Conservation (phyloP, 176 grass and related monocot species). For the Eremochloa ophiuroides region DNA sequence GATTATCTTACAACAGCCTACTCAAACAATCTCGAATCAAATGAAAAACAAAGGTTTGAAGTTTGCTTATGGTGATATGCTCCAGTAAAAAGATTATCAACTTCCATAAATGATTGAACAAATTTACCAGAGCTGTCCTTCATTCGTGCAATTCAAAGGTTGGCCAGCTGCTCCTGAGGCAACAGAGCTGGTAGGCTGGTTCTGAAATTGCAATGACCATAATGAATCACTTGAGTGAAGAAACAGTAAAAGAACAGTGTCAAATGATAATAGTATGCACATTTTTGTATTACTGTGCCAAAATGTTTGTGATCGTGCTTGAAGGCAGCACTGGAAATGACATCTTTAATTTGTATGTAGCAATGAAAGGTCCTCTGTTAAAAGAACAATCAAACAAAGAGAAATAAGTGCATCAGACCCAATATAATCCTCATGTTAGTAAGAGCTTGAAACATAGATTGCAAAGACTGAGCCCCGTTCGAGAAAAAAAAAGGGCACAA, state of each 20-base stretch:
- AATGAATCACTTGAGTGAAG: background rate
- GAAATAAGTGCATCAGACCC: background rate
- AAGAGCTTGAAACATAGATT: background rate
- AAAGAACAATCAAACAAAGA: constrained; percentile 2
- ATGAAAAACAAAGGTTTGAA: background rate
- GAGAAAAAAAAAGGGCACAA: background rate
- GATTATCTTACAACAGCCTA: background rate
- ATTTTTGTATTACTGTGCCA: background rate
- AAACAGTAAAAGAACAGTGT: background rate
- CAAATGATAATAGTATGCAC: background rate
- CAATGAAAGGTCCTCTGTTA: background rate
- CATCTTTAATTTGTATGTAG: too few species aligned
- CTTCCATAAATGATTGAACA: background rate
- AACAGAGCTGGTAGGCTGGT: background rate
- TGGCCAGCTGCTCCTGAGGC: background rate
- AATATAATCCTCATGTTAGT: background rate
- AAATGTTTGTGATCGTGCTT: background rate
- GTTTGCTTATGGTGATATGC: background rate
- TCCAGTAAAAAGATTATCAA: background rate
- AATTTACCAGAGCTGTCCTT: constrained; percentile 10
- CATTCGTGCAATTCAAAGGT: background rate
- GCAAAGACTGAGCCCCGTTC: background rate
- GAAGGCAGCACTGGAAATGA: background rate
- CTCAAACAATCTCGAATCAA: background rate
- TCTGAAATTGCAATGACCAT: background rate